These are phyloP conservation scores for Podaxis sp. DNA, from an alignment of 768 basidiomycete genomes.

Conservation along the genomic window DNA sequence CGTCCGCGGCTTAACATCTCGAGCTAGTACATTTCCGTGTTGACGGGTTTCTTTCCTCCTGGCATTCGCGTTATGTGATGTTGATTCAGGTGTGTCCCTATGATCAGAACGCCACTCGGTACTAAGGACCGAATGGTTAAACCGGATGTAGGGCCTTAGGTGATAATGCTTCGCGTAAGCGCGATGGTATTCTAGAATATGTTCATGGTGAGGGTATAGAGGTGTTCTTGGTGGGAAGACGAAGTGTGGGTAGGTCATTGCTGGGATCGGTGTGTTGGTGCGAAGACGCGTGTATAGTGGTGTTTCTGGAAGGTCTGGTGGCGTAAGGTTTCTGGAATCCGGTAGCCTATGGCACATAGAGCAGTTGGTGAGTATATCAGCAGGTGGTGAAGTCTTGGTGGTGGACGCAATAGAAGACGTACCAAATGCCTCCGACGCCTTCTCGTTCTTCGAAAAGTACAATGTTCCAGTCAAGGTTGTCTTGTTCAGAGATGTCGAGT, in stretches of 20 bases:
- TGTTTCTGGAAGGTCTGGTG: slow-evolving; percentile 48
- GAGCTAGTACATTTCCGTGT: neutral
- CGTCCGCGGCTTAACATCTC: no score
- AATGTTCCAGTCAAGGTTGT: slow-evolving; percentile 37
- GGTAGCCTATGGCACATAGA: slow-evolving; percentile 24
- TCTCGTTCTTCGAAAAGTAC: slow-evolving; percentile 49
- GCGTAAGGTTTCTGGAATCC: slow-evolving; percentile 23
- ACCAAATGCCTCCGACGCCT: slow-evolving; percentile 58
- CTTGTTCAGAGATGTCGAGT: slow-evolving; percentile 39
- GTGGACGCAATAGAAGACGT: slow-evolving; percentile 8
- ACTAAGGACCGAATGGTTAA: slow-evolving; percentile 38
- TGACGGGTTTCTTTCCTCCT: neutral
- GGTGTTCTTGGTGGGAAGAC: slow-evolving; percentile 47
- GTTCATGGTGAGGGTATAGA: slow-evolving; percentile 44
- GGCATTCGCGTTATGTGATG: neutral
- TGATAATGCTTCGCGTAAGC: slow-evolving; percentile 35
- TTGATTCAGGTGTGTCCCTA: neutral
- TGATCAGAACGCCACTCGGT: slow-evolving; percentile 34
- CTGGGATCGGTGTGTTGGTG: slow-evolving; percentile 53
- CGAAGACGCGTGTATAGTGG: slow-evolving; percentile 49
- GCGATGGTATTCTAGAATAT: slow-evolving; percentile 42
- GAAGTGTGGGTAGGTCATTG: slow-evolving; percentile 55
- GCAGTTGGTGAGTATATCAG: neutral
- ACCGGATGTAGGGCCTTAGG: slow-evolving; percentile 32
- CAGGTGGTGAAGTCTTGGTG: neutral